Evolutionary conservation across 1,284 basidiomycete genomes (phyloP).

Genomic region (Boletellus deceptivus): DNA sequence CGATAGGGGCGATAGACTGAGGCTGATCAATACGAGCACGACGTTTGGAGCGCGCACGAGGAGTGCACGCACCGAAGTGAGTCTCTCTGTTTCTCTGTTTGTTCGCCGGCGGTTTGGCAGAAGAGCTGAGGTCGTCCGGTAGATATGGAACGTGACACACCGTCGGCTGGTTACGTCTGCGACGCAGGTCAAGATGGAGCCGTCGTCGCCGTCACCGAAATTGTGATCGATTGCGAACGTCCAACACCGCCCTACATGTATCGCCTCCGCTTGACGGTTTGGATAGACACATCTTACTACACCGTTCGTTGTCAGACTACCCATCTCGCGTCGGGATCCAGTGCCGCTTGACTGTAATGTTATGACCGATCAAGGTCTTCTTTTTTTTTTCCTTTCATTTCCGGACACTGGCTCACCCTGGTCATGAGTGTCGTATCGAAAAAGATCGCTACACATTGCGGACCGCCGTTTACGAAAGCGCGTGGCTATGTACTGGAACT

Average conservation of each 20-base stretch:
- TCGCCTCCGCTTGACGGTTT: too few relatives aligned
- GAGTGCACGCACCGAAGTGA: slow-evolving; percentile 48
- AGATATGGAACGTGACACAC: slow-evolving; percentile 57
- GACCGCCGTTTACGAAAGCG: too few relatives aligned
- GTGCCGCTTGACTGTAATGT: neutral
- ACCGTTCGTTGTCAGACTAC: too few relatives aligned
- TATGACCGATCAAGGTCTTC: neutral
- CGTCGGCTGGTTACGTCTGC: slow-evolving; percentile 53
- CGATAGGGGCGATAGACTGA: slow-evolving; percentile 46
- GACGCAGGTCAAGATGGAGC: slow-evolving; percentile 54
- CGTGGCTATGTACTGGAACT: too few relatives aligned
- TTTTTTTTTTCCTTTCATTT: neutral
- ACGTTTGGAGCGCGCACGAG: slow-evolving; percentile 41
- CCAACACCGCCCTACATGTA: too few relatives aligned
- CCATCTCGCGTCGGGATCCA: too few relatives aligned
- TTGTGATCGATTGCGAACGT: slow-evolving; percentile 23
- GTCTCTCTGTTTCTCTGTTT: neutral
- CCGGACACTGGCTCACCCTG: neutral
- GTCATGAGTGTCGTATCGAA: neutral
- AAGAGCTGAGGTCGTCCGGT: neutral
- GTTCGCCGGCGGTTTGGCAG: too few relatives aligned
- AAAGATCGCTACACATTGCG: too few relatives aligned
- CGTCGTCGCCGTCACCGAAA: slow-evolving; percentile 37
- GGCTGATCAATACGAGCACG: slow-evolving; percentile 47
- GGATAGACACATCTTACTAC: too few relatives aligned